Conservation (phyloP, 2,329 filamentous ascomycete species). For the Pseudogymnoascus pannorum region DNA sequence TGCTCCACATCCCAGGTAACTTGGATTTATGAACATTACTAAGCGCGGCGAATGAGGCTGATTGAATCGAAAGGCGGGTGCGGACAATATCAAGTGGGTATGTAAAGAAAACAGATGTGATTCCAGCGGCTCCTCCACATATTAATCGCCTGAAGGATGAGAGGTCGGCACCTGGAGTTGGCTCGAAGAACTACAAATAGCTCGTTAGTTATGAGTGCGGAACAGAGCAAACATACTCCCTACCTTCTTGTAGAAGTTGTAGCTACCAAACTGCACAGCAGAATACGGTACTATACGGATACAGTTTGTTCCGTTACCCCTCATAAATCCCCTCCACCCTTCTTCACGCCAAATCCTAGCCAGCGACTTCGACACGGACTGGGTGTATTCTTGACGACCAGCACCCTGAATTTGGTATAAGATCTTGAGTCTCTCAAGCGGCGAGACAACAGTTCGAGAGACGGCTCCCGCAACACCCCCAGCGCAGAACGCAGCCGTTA, state of each 20-base stretch:
- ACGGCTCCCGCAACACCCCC: slow-evolving; percentile 93
- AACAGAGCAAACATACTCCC: slow-evolving; percentile 28
- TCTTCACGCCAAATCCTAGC: slow-evolving; percentile 96
- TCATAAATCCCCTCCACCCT: slow-evolving; percentile 95
- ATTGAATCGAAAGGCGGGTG: slow-evolving; percentile 90
- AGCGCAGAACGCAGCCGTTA: slow-evolving; percentile 85
- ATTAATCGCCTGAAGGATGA: slow-evolving; percentile 66
- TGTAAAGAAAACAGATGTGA: slow-evolving; percentile 90
- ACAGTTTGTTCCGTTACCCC: slow-evolving; percentile 96
- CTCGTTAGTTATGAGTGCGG: slow-evolving; percentile 11
- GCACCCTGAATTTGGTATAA: slow-evolving; percentile 93
- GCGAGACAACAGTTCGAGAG: slow-evolving; percentile 94
- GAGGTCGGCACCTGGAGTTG: slow-evolving; percentile 65
- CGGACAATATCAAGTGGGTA: slow-evolving; percentile 97
- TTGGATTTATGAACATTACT: slow-evolving; percentile 52
- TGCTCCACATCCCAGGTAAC: slow-evolving; percentile 87
- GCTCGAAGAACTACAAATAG: slow-evolving; percentile 64
- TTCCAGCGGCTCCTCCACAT: slow-evolving; percentile 87
- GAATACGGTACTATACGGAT: slow-evolving; percentile 97
- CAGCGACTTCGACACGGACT: slow-evolving; percentile 82
- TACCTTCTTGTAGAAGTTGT: slow-evolving; percentile 94
- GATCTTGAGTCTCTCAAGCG: slow-evolving; percentile 92
- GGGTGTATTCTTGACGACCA: slow-evolving; percentile 85
- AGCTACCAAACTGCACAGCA: slow-evolving; percentile 95
- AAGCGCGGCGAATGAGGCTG: slow-evolving; percentile 83